These are phyloP conservation scores for Penicillium longicatenatum DNA, from an alignment of 495 filamentous ascomycete species.

Conservation along the genomic window DNA sequence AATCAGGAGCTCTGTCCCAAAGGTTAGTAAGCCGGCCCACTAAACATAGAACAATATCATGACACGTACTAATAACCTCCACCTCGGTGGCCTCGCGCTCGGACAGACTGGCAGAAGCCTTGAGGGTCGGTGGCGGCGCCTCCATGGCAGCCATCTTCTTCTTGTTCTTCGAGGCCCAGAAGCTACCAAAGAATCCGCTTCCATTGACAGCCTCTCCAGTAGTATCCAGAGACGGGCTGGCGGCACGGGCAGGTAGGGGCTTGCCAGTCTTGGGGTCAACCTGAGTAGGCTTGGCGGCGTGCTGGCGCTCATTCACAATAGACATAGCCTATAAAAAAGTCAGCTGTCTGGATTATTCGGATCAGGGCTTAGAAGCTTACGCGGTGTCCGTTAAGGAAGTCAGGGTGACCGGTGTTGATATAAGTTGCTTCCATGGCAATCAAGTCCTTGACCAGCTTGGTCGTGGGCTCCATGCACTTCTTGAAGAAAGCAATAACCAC, in stretches of 20 bases:
- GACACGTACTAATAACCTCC: constrained; percentile 90
- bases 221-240: constrained; percentile 63
- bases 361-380: constrained; percentile 42
- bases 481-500: constrained; percentile 98
- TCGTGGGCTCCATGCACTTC: constrained; percentile 95
- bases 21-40: constrained; percentile 7
- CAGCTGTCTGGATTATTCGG: constrained; percentile 3
- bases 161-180: constrained; percentile 98
- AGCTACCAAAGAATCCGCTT: constrained; percentile 91
- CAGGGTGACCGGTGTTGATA: constrained; percentile 97
- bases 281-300: constrained; percentile 80
- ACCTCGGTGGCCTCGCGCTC: constrained; percentile 95
- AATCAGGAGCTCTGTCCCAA: constrained; percentile 78
- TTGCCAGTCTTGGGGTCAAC: constrained; percentile 99
- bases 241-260: constrained; percentile 76
- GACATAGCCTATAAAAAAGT: constrained; percentile 74
- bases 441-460: constrained; percentile 92
- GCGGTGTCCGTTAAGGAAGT: constrained; percentile 94
- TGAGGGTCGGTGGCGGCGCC: constrained; percentile 85
- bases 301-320: constrained; percentile 90
- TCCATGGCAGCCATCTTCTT: constrained; percentile 99
- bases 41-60: not conserved
- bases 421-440: constrained; percentile 96
- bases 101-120: constrained; percentile 87
- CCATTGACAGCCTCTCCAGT: constrained; percentile 58